Base-by-base conservation (phyloP, 2,329 filamentous ascomycete species). In the Apiospora kogelbergensis region DNA sequence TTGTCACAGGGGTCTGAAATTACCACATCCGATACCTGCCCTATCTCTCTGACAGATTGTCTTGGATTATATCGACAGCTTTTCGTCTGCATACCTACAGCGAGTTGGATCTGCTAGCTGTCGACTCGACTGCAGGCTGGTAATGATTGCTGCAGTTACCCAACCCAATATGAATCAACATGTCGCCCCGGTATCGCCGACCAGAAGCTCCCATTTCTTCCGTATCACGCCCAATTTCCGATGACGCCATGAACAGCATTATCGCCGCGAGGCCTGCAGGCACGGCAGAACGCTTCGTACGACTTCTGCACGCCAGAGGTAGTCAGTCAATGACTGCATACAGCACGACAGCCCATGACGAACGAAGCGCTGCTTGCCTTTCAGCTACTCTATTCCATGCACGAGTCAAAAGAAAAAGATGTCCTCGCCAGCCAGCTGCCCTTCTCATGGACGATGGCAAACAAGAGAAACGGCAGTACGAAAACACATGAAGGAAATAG, bases 151-250 rank as follows among this genome's bases (percentile, higher is more conserved):
- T 60, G 30, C 53, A 60, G 30, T 11, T 22, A 30, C 9, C 30
- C 33, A 20, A 30, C 26, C 26, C 48, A n/a, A 60, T 60, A 17
- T 60, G 30, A 37, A 30, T 13, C 11, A 11, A 42, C 11, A 60
- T 37, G 53, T 30, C 20, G 30, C 53, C 53, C 53, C 26, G 17
- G 53, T 60, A 60, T 60, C 53, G n/a, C 53, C 53, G 30, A 37
- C 30, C 30, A 37, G 53, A 37, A 37, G 17, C 53, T 37, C 53
- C 30, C 37, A 60, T 60, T n/a, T 60, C 53, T 60, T 60, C 53
- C 53, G 53, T 60, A 60, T 37, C 53, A 60, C 53, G 53, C 26
- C 17, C 53, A 60, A 60, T 60, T 60, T 60, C 53, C 53, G 53
- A 60, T 60, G 53, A 60, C 53, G 53, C 53, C 53, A 37, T 60